A percentile compares a stretch with the other conserved stretches of the same genome.
Conservation (phyloP, 768 basidiomycete genomes). For the Collybiopsis confluens region DNA sequence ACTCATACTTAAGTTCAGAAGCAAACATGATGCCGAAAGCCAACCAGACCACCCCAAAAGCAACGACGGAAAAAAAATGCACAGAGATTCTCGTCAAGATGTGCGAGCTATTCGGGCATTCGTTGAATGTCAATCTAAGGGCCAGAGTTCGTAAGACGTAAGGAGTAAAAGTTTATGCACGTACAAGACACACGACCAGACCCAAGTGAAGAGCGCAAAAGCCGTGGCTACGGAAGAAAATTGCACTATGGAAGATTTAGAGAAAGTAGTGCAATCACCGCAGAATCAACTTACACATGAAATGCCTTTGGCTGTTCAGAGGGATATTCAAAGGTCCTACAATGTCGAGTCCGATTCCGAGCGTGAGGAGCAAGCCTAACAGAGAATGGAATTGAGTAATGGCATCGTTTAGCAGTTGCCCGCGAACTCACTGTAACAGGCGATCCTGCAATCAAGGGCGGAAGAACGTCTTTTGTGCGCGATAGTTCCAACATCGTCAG, state of each 20-base stretch:
- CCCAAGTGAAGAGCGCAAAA: not conserved
- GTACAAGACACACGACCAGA: not conserved
- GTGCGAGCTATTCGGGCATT: conserved; percentile 16
- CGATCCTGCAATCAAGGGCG: not conserved
- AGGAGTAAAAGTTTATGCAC: not conserved
- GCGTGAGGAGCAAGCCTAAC: not conserved
- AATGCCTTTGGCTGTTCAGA: not conserved
- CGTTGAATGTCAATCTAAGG: conserved; percentile 13
- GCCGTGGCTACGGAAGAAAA: not conserved
- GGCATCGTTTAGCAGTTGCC: not conserved
- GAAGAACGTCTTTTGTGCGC: not conserved
- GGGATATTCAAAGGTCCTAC: not conserved
- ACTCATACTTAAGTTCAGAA: not conserved
- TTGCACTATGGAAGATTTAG: not conserved
- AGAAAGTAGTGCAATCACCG: not conserved
- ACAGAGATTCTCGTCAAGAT: conserved; percentile 9
- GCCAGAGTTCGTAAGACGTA: too few species aligned
- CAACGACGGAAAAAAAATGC: conserved; percentile 13
- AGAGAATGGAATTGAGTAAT: not conserved
- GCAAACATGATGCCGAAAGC: conserved; percentile 5
- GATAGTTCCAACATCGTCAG: not conserved
- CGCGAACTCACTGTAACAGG: not conserved
- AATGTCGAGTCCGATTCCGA: not conserved
- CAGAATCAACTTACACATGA: not conserved
- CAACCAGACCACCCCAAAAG: conserved; percentile 11